Evolutionary conservation across 179 eudicot species (phyloP).

Genomic region (Spergularia azorica): DNA sequence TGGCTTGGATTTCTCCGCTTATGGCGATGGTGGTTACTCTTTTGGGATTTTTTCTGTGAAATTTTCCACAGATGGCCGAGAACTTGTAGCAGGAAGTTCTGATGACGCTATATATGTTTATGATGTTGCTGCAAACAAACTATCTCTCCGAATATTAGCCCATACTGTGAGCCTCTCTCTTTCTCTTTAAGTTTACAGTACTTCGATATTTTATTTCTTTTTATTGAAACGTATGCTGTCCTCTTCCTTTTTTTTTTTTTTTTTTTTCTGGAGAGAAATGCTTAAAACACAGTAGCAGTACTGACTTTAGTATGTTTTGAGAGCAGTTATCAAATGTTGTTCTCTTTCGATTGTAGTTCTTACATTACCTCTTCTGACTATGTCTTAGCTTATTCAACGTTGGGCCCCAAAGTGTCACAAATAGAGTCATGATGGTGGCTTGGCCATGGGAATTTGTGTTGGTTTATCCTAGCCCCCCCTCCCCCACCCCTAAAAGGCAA

Average conservation of each 20-base stretch:
- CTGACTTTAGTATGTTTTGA: too few relatives aligned
- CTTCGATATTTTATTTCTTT: background rate
- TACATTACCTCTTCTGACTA: too few relatives aligned
- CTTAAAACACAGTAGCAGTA: background rate
- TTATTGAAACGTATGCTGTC: background rate
- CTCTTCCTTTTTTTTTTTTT: background rate
- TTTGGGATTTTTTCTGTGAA: constrained; percentile 87
- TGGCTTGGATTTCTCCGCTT: constrained; percentile 70
- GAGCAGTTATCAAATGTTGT: too few relatives aligned
- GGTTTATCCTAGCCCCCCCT: too few relatives aligned
- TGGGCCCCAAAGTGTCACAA: too few relatives aligned
- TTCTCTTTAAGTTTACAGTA: background rate
- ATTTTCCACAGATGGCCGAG: constrained; percentile 85
- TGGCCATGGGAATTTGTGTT: too few relatives aligned
- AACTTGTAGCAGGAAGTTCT: constrained; percentile 82
- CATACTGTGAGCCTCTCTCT: constrained; percentile 49
- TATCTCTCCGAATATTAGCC: constrained; percentile 62
- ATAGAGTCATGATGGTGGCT: too few relatives aligned
- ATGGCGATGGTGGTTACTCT: constrained; percentile 41
- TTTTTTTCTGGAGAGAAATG: background rate
- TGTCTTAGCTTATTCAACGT: too few relatives aligned
- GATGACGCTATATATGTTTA: constrained; percentile 72
- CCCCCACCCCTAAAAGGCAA: too few relatives aligned
- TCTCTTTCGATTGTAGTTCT: too few relatives aligned
- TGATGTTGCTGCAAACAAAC: constrained; percentile 60